phyloP scores from a whole-genome alignment of 2,329 filamentous ascomycete genomes.

The Paraphaeosphaeria minitans region DNA sequence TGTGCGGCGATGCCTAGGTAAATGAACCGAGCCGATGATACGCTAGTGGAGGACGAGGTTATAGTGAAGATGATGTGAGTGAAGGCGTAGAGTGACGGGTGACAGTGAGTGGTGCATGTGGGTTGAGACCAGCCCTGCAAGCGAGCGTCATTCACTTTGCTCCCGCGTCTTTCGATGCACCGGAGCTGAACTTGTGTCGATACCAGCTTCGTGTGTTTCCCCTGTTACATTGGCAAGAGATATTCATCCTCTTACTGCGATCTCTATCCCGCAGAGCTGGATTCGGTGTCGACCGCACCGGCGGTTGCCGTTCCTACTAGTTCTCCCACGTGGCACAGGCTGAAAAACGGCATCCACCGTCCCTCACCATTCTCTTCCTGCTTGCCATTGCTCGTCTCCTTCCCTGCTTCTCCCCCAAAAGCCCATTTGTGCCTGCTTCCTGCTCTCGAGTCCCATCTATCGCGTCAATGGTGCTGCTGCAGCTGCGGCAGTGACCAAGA shows the following conservation, averaged over 20 bases:
- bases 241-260: conserved; percentile 76
- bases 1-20: conserved; percentile 42
- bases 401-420: conserved; percentile 27
- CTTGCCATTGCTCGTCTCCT: conserved; percentile 28
- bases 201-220: not conserved
- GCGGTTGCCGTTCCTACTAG: conserved; percentile 43
- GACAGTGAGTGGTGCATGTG: not conserved
- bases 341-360: conserved; percentile 36
- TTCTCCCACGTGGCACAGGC: conserved; percentile 38
- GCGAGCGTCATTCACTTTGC: conserved; percentile 62
- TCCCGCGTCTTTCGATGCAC: conserved; percentile 51
- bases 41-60: not conserved
- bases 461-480: conserved; percentile 26
- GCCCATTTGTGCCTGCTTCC: conserved; percentile 20
- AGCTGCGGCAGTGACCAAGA: conserved; percentile 32
- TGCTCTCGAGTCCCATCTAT: conserved; percentile 3
- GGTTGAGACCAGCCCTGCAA: conserved; percentile 66
- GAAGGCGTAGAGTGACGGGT: not conserved
- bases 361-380: conserved; percentile 29
- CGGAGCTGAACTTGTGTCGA: not conserved
- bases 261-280: conserved; percentile 52
- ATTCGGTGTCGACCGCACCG: conserved; percentile 61
- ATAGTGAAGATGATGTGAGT: not conserved
- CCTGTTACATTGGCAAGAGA: not conserved
- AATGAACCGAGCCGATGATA: conserved; percentile 15